Evolutionary conservation across 2,329 filamentous ascomycete genomes (phyloP), one percentile per base, ranked within the genome.

Genomic region (Alternaria dauci): DNA sequence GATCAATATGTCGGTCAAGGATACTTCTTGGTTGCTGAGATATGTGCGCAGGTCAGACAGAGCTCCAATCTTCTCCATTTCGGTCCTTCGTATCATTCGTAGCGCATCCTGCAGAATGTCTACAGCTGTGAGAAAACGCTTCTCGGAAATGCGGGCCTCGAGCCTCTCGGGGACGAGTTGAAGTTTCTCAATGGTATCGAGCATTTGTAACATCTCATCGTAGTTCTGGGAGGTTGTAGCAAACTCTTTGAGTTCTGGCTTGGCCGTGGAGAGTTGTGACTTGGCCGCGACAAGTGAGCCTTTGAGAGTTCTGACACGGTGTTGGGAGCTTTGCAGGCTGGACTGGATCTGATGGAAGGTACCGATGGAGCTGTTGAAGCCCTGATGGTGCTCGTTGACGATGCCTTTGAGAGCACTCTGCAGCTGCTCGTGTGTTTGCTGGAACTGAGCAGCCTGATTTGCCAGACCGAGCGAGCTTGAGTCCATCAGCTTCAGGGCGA

Each of bases 281-380:
- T 96, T 96, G 44, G 94, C 91, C 55, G 88, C 86, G 14, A 89
- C 86, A 58, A 99, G 83, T n/a, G 92, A 93, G 58, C 93, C 88
- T 77, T 94, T 95, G 63, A 99, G 83, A 12, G 85, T 83, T 59
- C 94, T 88, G 55, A 99, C 92, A 61, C 93, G 89, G 72, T 89
- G 89, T 79, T 99, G 95, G 16, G 93, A 97, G 52, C 88, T 85
- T 71, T 94, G 91, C 67, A 99, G 95, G 79, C 93, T 97, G 53
- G 89, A 88, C 78, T 99, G 95, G 63, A 99, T 99, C 80, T 96
- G 97, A 83, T 99, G 96, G 76, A 98, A 99, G 20, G 94, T 98
- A 78, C 94, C 95, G 65, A 99, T 98, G 52, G 94, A 97, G 79
- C 93, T 97, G 81, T 98, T 99, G 85, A 99, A 99, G 47, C 95